phyloP scores from a whole-genome alignment of 2,329 filamentous ascomycete genomes.

The Ophiostoma novo-ulmi region DNA sequence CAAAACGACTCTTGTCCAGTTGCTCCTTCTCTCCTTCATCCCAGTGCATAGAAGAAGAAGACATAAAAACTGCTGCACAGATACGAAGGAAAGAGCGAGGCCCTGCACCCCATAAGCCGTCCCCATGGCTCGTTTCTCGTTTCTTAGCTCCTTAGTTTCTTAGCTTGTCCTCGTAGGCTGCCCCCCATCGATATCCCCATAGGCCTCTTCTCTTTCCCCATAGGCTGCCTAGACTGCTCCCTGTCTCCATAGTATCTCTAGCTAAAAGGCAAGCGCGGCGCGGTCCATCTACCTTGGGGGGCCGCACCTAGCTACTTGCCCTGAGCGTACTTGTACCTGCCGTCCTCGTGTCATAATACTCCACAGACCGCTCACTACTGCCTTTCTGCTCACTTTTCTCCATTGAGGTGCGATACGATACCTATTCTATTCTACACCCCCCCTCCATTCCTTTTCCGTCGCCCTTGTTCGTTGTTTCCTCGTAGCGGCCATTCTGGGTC shows the following conservation, averaged over 20 bases:
- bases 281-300: slow-evolving; percentile 26
- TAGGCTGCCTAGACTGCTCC: slow-evolving; percentile 4
- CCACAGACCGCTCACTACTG: slow-evolving; percentile 1
- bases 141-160: not conserved
- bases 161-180: not conserved
- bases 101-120: not conserved
- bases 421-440: not conserved
- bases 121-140: not conserved
- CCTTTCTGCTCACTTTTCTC: not conserved
- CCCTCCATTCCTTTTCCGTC: not conserved
- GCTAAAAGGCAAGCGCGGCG: slow-evolving; percentile 21
- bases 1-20: not conserved
- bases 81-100: not conserved
- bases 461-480: slow-evolving; percentile 15
- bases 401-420: not conserved
- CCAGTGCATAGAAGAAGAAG: not conserved
- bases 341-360: slow-evolving; percentile 7
- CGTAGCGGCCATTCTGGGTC: slow-evolving; percentile 15
- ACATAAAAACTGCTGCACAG: not conserved
- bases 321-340: slow-evolving; percentile 21
- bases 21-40: not conserved
- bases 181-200: not conserved
- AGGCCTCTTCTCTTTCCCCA: not conserved
- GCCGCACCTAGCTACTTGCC: slow-evolving; percentile 22
- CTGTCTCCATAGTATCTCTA: not conserved